Evolutionary conservation across 306 rosid genomes (phyloP).

Genomic region (Corylus americana): DNA sequence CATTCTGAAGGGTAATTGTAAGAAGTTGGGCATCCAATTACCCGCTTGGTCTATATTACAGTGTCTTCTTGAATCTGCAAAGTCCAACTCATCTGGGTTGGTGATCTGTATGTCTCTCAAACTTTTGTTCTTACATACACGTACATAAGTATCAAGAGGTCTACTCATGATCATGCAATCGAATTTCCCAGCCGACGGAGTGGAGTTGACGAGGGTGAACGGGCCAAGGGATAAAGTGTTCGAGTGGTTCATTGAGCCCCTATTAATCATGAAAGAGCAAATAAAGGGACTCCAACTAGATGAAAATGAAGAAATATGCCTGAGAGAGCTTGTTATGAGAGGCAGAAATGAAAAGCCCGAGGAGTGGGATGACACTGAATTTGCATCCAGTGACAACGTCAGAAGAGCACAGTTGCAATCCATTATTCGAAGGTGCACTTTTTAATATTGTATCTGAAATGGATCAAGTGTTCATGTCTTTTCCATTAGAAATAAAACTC

Average conservation of each 20-base stretch:
- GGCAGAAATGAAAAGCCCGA: conserved; percentile 63
- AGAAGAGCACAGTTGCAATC: conserved; percentile 82
- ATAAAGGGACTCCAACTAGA: conserved; percentile 50
- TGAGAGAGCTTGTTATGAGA: conserved; percentile 56
- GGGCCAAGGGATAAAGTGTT: conserved; percentile 64
- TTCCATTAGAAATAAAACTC: not conserved
- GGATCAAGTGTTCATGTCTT: not conserved
- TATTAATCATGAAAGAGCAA: conserved; percentile 77
- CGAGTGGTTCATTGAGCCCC: conserved; percentile 82
- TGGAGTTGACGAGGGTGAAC: conserved; percentile 61
- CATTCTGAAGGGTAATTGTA: conserved; percentile 57
- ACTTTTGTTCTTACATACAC: not conserved
- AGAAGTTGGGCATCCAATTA: conserved; percentile 55
- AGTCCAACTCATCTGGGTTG: conserved; percentile 61
- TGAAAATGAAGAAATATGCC: conserved; percentile 57
- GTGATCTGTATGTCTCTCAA: conserved; percentile 57
- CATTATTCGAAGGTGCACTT: conserved; percentile 64
- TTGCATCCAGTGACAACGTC: conserved; percentile 54
- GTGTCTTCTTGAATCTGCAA: conserved; percentile 77
- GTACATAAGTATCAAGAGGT: not conserved
- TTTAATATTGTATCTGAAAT: not conserved
- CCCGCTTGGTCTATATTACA: conserved; percentile 83
- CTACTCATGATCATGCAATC: conserved; percentile 20
- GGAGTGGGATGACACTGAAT: conserved; percentile 67
- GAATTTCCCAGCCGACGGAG: conserved; percentile 60